A percentile compares a stretch with the other conserved stretches of the same genome.
These are phyloP conservation scores for Thelephora terrestris DNA, from an alignment of 1,284 basidiomycete genomes.

Conservation along the genomic window DNA sequence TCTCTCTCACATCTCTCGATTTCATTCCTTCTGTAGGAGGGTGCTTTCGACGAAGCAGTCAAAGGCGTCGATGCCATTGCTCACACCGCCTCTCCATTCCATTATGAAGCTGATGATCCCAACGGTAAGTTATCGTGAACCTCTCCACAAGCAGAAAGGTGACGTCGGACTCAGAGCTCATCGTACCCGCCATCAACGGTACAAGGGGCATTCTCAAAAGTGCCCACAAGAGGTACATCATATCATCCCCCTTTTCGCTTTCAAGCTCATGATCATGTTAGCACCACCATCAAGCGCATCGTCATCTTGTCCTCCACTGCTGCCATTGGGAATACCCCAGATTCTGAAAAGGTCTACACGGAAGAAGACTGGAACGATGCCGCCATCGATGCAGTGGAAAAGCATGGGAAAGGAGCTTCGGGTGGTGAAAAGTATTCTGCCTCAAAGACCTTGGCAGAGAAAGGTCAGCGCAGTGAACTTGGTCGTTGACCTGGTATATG, in stretches of 20 bases:
- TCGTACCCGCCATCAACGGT: slow-evolving; percentile 16
- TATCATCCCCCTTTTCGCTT: no score
- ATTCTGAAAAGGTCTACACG: background rate
- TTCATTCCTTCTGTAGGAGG: slow-evolving; percentile 9
- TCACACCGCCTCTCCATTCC: slow-evolving; percentile 21
- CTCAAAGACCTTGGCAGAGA: slow-evolving; percentile 65
- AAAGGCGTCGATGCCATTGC: slow-evolving; percentile 20
- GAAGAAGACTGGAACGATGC: slow-evolving; percentile 54
- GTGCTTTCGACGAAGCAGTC: slow-evolving; percentile 24
- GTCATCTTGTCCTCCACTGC: slow-evolving; percentile 13
- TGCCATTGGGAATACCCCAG: slow-evolving; percentile 3
- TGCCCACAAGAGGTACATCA: slow-evolving; percentile 4
- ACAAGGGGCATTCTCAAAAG: slow-evolving; percentile 12
- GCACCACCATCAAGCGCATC: slow-evolving; percentile 15
- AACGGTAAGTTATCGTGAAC: background rate
- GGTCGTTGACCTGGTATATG: no score
- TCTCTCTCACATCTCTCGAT: background rate
- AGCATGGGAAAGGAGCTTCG: slow-evolving; percentile 38
- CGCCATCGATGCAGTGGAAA: slow-evolving; percentile 40
- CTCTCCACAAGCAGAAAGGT: background rate
- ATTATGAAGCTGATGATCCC: slow-evolving; percentile 11
- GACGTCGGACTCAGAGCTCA: slow-evolving; percentile 17
- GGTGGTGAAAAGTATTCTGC: slow-evolving; percentile 39
- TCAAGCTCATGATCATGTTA: background rate
- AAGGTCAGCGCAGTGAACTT: slow-evolving; percentile 23